Percentiles rank a stretch among this genome's conserved stretches.
Conservation (phyloP, 164 flowering plant genomes). For the Malania oleifera region DNA sequence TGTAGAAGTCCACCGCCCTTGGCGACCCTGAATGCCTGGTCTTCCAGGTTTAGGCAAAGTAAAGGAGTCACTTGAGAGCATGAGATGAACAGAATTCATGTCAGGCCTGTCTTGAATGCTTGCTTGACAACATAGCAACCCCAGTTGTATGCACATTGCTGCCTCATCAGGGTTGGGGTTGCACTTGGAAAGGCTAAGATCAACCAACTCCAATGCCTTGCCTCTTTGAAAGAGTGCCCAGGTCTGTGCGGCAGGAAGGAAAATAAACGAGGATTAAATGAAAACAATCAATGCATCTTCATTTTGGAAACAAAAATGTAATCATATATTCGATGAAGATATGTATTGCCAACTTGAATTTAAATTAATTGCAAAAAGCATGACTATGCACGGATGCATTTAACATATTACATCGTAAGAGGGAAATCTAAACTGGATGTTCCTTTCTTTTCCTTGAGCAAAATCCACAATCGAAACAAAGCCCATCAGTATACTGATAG, state of each 20-base stretch:
- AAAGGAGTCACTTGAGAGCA: slow-evolving; percentile 69
- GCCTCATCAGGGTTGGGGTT: slow-evolving; percentile 49
- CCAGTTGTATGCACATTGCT: slow-evolving; percentile 69
- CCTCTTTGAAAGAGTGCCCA: slow-evolving; percentile 59
- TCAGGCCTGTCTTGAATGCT: slow-evolving; percentile 56
- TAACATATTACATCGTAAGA: too few relatives aligned
- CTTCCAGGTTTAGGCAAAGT: slow-evolving; percentile 60
- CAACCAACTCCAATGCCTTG: slow-evolving; percentile 47
- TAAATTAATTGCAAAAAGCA: too few relatives aligned
- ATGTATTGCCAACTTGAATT: too few relatives aligned
- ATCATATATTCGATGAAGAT: too few relatives aligned
- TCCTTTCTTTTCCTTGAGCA: too few relatives aligned
- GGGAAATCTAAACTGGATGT: too few relatives aligned
- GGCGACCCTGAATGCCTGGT: slow-evolving; percentile 72
- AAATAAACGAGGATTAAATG: background rate
- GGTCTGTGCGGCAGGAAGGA: slow-evolving; percentile 33
- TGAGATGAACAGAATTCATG: slow-evolving; percentile 63
- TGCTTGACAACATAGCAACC: slow-evolving; percentile 72
- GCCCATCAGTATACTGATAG: too few relatives aligned
- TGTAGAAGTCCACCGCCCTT: slow-evolving; percentile 45
- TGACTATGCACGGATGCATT: too few relatives aligned
- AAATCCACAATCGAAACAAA: background rate
- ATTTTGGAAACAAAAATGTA: too few relatives aligned
- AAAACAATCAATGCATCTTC: background rate
- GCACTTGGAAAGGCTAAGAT: slow-evolving; percentile 37